Evolutionary conservation across 495 filamentous ascomycete species (phyloP), one percentile per base, ranked within the genome.

Genomic region (Lophiotrema nucula): DNA sequence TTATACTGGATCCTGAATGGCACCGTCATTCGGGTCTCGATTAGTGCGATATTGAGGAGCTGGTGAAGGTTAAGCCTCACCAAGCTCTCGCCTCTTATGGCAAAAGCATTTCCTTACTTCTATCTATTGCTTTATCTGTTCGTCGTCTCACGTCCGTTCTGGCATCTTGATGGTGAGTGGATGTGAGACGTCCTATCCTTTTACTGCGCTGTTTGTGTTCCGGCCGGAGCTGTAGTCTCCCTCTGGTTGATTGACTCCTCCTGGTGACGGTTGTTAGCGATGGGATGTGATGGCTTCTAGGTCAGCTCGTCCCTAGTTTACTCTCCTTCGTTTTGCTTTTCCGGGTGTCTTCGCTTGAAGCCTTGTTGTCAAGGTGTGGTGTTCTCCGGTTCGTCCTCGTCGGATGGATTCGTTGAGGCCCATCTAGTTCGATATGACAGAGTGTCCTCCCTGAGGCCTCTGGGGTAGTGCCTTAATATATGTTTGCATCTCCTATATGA

Each of bases 211-310:
- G 56, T 55, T 21, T 43, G 22, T 57, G 46, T 68, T 56, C 49
- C 58, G 65, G 65, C 57, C 68, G 68, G 65, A 66, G 65, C 62
- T 35, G 67, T 53, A 70, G 68, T 70, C 68, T 70, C 66, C 60
- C 56, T 55, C 38, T 21, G 62, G 31, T 62, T 52, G 63, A 66
- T 70, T 23, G 65, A 68, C 66, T 68, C 68, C 65, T 70, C 53
- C 53, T 56, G 58, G 51, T 52, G 27, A 45, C 51, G 58, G 51
- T 44, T n/a, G n/a, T n/a, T n/a, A n/a, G n/a, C n/a, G n/a, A n/a
- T n/a, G n/a, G n/a, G n/a, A n/a, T n/a, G n/a, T n/a, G n/a, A n/a
- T n/a, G n/a, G n/a, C n/a, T n/a, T n/a, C n/a, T n/a, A n/a, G n/a
- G n/a, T n/a, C n/a, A n/a, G n/a, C n/a, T n/a, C n/a, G n/a, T n/a